Evolutionary conservation across 192 early-diverging fungal species (phyloP).

Genomic region (Phycomyces nitens): DNA sequence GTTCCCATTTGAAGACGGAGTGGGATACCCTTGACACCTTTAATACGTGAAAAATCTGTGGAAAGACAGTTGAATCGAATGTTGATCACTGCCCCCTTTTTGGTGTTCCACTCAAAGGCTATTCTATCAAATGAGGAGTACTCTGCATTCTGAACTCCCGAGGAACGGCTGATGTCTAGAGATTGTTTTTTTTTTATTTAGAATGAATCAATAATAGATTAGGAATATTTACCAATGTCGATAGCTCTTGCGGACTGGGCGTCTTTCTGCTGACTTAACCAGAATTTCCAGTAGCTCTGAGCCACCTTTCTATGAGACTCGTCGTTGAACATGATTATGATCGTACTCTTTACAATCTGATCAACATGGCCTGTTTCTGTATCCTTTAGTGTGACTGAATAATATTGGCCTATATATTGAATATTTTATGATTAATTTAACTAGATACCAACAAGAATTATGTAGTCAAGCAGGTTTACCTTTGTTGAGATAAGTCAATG

Average conservation of each 20-base stretch:
- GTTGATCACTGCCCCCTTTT: slow-evolving; percentile 58
- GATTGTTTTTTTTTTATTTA: neutral
- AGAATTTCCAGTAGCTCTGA: slow-evolving; percentile 66
- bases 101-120: slow-evolving; percentile 68
- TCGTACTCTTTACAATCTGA: slow-evolving; percentile 41
- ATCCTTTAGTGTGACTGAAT: slow-evolving; percentile 55
- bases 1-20: slow-evolving; percentile 53
- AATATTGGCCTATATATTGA: slow-evolving; percentile 52
- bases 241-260: slow-evolving; percentile 56
- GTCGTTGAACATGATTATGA: slow-evolving; percentile 71
- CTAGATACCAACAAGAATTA: neutral
- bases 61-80: slow-evolving; percentile 74
- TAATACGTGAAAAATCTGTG: slow-evolving; percentile 78
- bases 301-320: slow-evolving; percentile 61
- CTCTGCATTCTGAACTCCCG: slow-evolving; percentile 53
- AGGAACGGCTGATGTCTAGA: slow-evolving; percentile 1
- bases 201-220: neutral
- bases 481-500: slow-evolving; percentile 71
- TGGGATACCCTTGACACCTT: slow-evolving; percentile 76
- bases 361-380: slow-evolving; percentile 41
- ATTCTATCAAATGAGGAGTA: slow-evolving; percentile 64
- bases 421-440: slow-evolving; percentile 2
- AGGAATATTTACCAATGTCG: slow-evolving; percentile 52
- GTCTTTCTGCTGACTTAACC: slow-evolving; percentile 65
- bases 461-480: slow-evolving; percentile 37